These are phyloP conservation scores for Neonothopanus nambi DNA, from an alignment of 1,284 basidiomycete genomes.

Conservation along the genomic window DNA sequence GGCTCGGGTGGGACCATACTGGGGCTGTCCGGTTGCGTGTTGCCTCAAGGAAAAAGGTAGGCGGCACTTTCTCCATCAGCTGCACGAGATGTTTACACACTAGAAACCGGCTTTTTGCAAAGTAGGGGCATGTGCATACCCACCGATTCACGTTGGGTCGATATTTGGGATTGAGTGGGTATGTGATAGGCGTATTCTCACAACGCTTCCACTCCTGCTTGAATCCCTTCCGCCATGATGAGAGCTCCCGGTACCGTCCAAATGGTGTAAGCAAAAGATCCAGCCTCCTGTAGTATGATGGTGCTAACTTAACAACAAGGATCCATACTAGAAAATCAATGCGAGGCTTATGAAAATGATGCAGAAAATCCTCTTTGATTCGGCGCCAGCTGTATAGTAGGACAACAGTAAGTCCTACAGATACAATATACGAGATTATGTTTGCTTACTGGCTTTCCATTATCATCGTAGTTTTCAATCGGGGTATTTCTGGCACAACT, in stretches of 20 bases:
- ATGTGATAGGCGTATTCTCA: slow-evolving; percentile 20
- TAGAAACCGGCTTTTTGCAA: slow-evolving; percentile 23
- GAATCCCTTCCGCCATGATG: slow-evolving; percentile 32
- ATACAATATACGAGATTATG: too few relatives aligned
- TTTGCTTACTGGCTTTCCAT: slow-evolving; percentile 14
- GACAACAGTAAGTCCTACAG: background rate
- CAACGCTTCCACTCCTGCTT: slow-evolving; percentile 28
- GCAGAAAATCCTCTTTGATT: slow-evolving; percentile 34
- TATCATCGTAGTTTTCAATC: slow-evolving; percentile 16
- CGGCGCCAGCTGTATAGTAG: slow-evolving; percentile 34
- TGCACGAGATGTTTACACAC: slow-evolving; percentile 30
- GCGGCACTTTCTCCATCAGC: slow-evolving; percentile 18
- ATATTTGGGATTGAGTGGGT: slow-evolving; percentile 27
- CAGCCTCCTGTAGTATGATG: slow-evolving; percentile 31
- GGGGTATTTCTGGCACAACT: slow-evolving; percentile 2
- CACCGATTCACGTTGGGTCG: slow-evolving; percentile 20
- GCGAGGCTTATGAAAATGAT: slow-evolving; percentile 32
- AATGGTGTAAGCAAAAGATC: slow-evolving; percentile 22
- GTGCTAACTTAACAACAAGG: slow-evolving; percentile 30
- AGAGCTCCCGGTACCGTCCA: slow-evolving; percentile 28
- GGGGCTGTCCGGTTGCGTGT: too few relatives aligned
- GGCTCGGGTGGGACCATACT: slow-evolving; percentile 22
- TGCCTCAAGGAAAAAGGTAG: slow-evolving; percentile 26
- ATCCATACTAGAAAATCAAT: slow-evolving; percentile 33
- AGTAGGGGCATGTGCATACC: slow-evolving; percentile 25